Conservation (phyloP, 208 protist genomes). For the Zelonia costaricensis region DNA sequence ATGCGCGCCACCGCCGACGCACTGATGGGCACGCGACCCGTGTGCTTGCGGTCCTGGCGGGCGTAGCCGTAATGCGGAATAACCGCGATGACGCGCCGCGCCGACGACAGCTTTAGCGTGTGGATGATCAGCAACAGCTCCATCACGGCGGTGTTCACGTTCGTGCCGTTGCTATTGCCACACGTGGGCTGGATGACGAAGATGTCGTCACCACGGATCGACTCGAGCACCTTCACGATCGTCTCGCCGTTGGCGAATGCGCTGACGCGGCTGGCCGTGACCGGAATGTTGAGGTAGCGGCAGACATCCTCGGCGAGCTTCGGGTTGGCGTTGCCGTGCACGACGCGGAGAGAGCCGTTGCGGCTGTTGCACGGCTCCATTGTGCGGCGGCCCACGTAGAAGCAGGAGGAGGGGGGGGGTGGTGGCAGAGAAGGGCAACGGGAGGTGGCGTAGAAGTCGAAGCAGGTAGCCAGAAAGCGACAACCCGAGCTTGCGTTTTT, state of each 20-base stretch:
- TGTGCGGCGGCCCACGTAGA: background rate
- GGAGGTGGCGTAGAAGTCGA: no score
- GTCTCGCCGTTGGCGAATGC: constrained; percentile 90
- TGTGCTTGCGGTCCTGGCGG: constrained; percentile 97
- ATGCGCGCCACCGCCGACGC: constrained; percentile 94
- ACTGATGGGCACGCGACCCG: constrained; percentile 95
- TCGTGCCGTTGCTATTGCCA: constrained; percentile 65
- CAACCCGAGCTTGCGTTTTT: no score
- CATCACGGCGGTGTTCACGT: constrained; percentile 95
- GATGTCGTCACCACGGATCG: constrained; percentile 93
- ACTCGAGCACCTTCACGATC: constrained; percentile 85
- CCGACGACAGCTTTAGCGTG: constrained; percentile 91
- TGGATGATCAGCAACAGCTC: constrained; percentile 95
- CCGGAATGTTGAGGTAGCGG: constrained; percentile 65
- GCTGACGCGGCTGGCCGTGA: constrained; percentile 72
- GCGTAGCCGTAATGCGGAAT: constrained; percentile 97
- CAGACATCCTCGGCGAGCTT: constrained; percentile 85
- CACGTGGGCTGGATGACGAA: constrained; percentile 97
- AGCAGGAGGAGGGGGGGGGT: no score
- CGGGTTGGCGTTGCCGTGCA: constrained; percentile 88
- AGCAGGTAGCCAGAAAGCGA: no score
- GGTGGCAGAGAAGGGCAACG: no score
- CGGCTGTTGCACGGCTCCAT: constrained; percentile 34
- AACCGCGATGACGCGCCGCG: constrained; percentile 91
- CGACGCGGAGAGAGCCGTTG: constrained; percentile 78